Evolutionary conservation across 192 early-diverging fungal species (phyloP).

Genomic region (Coemansia sp.): DNA sequence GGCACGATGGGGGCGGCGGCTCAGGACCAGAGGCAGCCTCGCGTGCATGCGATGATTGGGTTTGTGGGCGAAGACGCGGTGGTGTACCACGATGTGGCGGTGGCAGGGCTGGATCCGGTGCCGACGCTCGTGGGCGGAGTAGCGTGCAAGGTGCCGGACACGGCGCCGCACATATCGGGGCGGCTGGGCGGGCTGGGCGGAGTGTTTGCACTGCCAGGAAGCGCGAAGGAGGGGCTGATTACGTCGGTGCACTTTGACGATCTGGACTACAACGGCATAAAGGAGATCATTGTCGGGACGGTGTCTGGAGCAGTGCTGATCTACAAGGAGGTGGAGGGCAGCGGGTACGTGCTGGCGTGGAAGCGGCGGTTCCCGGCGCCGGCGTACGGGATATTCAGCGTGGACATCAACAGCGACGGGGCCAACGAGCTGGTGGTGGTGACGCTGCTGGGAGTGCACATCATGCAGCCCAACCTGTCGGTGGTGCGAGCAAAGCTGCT

Average conservation of each 20-base stretch:
- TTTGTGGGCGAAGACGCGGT: conserved; percentile 53
- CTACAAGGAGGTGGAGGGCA: conserved; percentile 37
- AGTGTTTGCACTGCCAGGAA: conserved; percentile 43
- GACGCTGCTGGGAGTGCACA: conserved; percentile 52
- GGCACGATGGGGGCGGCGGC: conserved; percentile 14
- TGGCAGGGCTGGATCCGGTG: conserved; percentile 50
- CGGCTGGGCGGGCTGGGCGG: conserved; percentile 43
- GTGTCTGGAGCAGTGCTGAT: conserved; percentile 47
- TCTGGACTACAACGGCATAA: conserved; percentile 34
- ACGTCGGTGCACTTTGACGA: conserved; percentile 52
- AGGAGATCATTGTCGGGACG: conserved; percentile 48
- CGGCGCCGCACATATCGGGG: conserved; percentile 31
- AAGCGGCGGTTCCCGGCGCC: conserved; percentile 48
- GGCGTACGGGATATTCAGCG: conserved; percentile 43
- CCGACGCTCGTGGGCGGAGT: conserved; percentile 45
- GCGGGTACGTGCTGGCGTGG: conserved; percentile 51
- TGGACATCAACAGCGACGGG: conserved; percentile 53
- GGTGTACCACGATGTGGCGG: conserved; percentile 48
- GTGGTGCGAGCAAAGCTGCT: conserved; percentile 36
- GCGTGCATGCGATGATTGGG: conserved; percentile 45
- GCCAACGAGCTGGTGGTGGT: conserved; percentile 52
- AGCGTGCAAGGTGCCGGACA: conserved; percentile 25
- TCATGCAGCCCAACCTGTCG: conserved; percentile 51
- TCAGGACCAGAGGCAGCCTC: conserved; percentile 7
- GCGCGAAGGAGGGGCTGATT: conserved; percentile 41